Base-by-base conservation (phyloP, 495 filamentous ascomycete genomes). In the Talaromyces nanjingensis region DNA sequence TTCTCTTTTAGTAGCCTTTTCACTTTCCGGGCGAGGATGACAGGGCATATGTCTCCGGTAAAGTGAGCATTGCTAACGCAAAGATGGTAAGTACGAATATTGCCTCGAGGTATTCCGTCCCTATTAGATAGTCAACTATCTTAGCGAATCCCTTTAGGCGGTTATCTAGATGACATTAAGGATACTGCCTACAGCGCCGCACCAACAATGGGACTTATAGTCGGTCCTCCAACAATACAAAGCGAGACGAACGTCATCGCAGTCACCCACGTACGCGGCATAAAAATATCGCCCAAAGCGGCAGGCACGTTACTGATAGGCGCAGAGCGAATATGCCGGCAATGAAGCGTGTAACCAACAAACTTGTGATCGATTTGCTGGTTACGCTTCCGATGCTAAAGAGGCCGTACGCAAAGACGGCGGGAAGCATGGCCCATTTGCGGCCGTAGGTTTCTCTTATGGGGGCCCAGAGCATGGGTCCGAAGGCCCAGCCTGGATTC, bases 231-330 rank as follows among this genome's bases (percentile, higher is more conserved):
- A 25, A 76, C 73, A 6, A 76, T 76, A 8, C 68, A 65, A 2
- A 67, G 60, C 8, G 75, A 72, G 49, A 77, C 80, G 4, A 81
- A 66, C 6, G 73, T 45, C 1, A 82, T 69, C 1, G 79, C 74
- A 0, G 70, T 59, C 9, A 76, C 69, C 12, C 66, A 39, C 52
- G 64, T 27, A 2, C 53, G 45, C 31, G 60, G 25, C 39, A 59
- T 61, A 57, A 69, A 81, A 25, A 81, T 74, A 57, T 82, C 79
- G 1, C 76, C 79, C 12, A 82, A 65, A 1, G 75, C 76, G 5
- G 75, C 79, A 4, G 69, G 73, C 29, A 75, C 76, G 12, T 70
- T 65, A 33, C 73, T 71, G 0, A 77, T 65, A n/a, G 76, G 72
- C 52, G 69, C 71, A 4, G 74, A 74, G 72, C 75, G 59, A 74